These are phyloP conservation scores for Plantago lanceolata DNA, from an alignment of 305 asterid species.

Conservation along the genomic window DNA sequence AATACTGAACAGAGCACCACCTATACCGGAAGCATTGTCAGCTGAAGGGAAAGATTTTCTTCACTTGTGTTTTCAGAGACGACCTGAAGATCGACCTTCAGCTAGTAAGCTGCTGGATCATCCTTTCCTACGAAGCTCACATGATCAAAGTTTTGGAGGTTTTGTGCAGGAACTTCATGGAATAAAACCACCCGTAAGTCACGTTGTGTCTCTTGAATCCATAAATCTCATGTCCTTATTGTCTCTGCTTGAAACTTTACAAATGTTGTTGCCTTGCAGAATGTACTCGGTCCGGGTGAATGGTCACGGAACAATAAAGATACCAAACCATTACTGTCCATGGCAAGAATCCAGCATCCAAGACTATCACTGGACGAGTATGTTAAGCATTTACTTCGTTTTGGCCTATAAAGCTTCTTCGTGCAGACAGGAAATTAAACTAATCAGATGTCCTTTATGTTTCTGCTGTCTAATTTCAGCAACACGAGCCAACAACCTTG, in stretches of 20 bases:
- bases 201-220: neutral
- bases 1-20: slow-evolving; percentile 60
- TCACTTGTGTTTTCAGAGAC: slow-evolving; percentile 62
- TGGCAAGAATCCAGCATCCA: slow-evolving; percentile 32
- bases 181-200: slow-evolving; percentile 42
- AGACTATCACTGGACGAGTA: slow-evolving; percentile 41
- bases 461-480: slow-evolving; percentile 25
- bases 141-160: slow-evolving; percentile 33
- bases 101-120: slow-evolving; percentile 62
- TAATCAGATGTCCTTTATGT: slow-evolving; percentile 4
- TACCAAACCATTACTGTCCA: slow-evolving; percentile 30
- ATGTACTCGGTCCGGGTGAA: slow-evolving; percentile 34
- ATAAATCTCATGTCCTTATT: slow-evolving; percentile 1
- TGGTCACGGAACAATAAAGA: slow-evolving; percentile 35
- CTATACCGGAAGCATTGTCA: slow-evolving; percentile 64
- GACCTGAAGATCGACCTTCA: slow-evolving; percentile 69
- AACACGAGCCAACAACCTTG: slow-evolving; percentile 38
- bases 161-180: slow-evolving; percentile 40
- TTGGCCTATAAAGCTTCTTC: neutral
- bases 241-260: neutral
- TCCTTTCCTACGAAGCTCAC: slow-evolving; percentile 48
- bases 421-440: neutral
- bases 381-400: slow-evolving; percentile 12
- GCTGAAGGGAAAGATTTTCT: slow-evolving; percentile 77
- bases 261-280: slow-evolving; percentile 31